Base-by-base conservation (phyloP, 73 alveolate genomes). In the Paramecium sexaurelia region DNA sequence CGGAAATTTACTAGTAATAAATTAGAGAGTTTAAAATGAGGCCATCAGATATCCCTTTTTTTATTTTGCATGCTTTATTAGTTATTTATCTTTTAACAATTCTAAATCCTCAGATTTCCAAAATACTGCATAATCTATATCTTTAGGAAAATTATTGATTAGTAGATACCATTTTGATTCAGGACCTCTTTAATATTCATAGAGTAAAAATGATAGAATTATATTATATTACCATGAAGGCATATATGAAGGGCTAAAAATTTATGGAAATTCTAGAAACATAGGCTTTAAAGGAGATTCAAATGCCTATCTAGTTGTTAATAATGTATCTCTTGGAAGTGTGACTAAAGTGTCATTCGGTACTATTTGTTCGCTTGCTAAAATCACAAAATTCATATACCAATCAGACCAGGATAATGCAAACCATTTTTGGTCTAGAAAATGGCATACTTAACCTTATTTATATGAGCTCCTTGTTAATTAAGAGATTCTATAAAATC, bases 31-130 rank as follows among this genome's bases (percentile, higher is more conserved):
- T 33, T 22, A 11, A 39, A 39, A 43, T 2, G 43, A 20, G 6
- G 55, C 19, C 1, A 78, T 13, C 3, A 24, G 29, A 45, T 36
- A 78, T 17, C 55, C 71, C 9, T 19, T 13, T 27, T 78, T 61
- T 39, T 17, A 6, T 17, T 40, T 78, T 6, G 90, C 90, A 78
- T 78, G 45, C 43, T 24, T 78, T 6, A 43, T 27, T 26, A 78
- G 8, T 40, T 41, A 40, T 15, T 75, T 15, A 32, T 88, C 94
- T 37, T 88, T 26, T 3, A 88, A 47, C n/a, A 32, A 47, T 10
- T 88, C 43, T 27, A 68, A 68, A 35, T 88, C 94, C 45, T 88
- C 69, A 41, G 47, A 66, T 15, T 67, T 68, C 94, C 94, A 88
- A 69, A 69, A 88, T 43, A 68, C 69, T 88, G 75, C 55, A 27